These are phyloP conservation scores for Globisporangium acanthophoron DNA, from an alignment of 352 stramenopile genomes.

Conservation along the genomic window DNA sequence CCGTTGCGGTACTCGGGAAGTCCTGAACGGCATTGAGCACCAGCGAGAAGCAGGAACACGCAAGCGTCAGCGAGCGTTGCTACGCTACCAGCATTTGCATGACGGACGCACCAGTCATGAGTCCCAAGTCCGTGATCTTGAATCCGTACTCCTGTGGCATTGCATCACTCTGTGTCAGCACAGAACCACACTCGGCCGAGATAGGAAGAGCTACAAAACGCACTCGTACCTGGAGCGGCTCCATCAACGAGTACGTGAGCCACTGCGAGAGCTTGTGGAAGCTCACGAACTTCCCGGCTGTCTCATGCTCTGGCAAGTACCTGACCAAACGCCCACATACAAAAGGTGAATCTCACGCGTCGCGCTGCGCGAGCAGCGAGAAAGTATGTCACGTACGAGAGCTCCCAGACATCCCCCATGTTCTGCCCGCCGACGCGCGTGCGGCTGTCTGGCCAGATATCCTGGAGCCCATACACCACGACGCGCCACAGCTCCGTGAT, in stretches of 20 bases:
- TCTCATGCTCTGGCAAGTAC: slow-evolving; percentile 42
- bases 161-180: background rate
- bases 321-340: slow-evolving; percentile 8
- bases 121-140: slow-evolving; percentile 67
- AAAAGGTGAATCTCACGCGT: background rate
- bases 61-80: background rate
- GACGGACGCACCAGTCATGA: slow-evolving; percentile 38
- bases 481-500: slow-evolving; percentile 72
- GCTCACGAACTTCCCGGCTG: slow-evolving; percentile 60
- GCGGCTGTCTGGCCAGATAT: slow-evolving; percentile 81
- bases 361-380: too few relatives aligned
- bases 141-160: slow-evolving; percentile 49
- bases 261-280: slow-evolving; percentile 90
- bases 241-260: slow-evolving; percentile 87
- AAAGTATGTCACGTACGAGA: slow-evolving; percentile 30
- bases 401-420: slow-evolving; percentile 85
- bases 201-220: background rate
- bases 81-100: background rate
- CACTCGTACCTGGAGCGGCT: slow-evolving; percentile 51
- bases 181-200: background rate
- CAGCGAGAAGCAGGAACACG: too few relatives aligned
- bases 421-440: slow-evolving; percentile 63
- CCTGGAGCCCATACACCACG: slow-evolving; percentile 74
- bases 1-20: slow-evolving; percentile 84
- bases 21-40: slow-evolving; percentile 9